These are phyloP conservation scores for Penicillium tannophilum DNA, from an alignment of 495 filamentous ascomycete species.

Conservation along the genomic window DNA sequence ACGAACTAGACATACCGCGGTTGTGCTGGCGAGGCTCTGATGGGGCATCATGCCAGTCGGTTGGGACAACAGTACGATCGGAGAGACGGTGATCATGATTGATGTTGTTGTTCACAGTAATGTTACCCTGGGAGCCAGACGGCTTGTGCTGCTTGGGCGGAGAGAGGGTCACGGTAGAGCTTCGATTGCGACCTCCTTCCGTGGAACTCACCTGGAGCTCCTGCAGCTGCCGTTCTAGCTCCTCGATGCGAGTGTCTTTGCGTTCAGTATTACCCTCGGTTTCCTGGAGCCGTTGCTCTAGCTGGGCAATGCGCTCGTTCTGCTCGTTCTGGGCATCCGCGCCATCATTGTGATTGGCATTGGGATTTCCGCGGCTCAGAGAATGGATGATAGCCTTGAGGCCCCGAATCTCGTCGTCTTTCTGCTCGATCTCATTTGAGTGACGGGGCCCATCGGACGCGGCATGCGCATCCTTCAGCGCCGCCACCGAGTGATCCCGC, in stretches of 20 bases:
- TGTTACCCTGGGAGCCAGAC: conserved; percentile 35
- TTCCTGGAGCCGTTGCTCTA: conserved; percentile 79
- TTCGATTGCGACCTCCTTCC: conserved; percentile 34
- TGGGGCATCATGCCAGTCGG: conserved; percentile 45
- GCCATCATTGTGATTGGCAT: conserved; percentile 32
- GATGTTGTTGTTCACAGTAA: conserved; percentile 21
- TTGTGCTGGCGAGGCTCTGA: conserved; percentile 37
- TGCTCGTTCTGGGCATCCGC: conserved; percentile 26
- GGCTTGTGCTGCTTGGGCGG: conserved; percentile 42
- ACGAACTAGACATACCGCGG: conserved; percentile 35
- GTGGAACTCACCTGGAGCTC: conserved; percentile 46
- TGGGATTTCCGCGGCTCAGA: conserved; percentile 70
- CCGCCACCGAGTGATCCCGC: conserved; percentile 79
- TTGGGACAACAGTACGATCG: conserved; percentile 49
- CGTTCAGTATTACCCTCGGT: conserved; percentile 67
- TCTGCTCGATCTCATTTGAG: conserved; percentile 79
- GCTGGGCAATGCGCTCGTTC: conserved; percentile 39
- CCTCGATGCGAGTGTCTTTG: conserved; percentile 79
- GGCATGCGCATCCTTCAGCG: conserved; percentile 54
- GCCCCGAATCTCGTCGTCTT: conserved; percentile 95
- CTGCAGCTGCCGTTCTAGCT: conserved; percentile 86
- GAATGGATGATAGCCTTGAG: conserved; percentile 98
- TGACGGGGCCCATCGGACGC: conserved; percentile 53
- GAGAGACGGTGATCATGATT: conserved; percentile 47
- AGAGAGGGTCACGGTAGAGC: conserved; percentile 47